These are phyloP conservation scores for Penicillium sp. DNA, from an alignment of 2,329 filamentous ascomycete species.

Conservation along the genomic window DNA sequence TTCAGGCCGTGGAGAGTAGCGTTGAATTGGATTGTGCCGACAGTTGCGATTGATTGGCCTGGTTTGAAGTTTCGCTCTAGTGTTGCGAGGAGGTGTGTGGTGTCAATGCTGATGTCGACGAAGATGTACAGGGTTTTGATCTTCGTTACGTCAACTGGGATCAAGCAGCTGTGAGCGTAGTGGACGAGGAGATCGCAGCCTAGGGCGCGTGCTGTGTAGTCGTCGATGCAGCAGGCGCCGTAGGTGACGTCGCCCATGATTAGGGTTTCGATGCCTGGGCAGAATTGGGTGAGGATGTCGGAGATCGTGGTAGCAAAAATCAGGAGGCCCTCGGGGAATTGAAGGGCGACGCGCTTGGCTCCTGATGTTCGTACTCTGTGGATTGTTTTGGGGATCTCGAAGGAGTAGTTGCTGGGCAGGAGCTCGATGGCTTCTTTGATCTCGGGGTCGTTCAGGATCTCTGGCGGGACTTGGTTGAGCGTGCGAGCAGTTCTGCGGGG, in stretches of 20 bases:
- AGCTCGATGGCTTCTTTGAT: constrained; percentile 86
- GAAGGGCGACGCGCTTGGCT: constrained; percentile 84
- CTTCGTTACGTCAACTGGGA: constrained; percentile 93
- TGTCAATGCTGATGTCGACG: constrained; percentile 96
- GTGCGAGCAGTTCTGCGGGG: constrained; percentile 73
- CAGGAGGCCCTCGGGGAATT: constrained; percentile 93
- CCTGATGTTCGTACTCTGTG: constrained; percentile 81
- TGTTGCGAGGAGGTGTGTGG: constrained; percentile 79
- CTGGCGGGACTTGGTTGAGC: constrained; percentile 86
- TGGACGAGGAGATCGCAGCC: constrained; percentile 94
- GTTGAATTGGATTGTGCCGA: constrained; percentile 99
- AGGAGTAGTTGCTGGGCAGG: constrained; percentile 94
- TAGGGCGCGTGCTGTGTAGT: constrained; percentile 91
- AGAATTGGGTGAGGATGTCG: constrained; percentile 93
- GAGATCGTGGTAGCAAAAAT: constrained; percentile 97
- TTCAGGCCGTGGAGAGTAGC: constrained; percentile 88
- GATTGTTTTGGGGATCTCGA: constrained; percentile 98
- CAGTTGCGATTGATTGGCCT: constrained; percentile 85
- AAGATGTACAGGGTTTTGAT: constrained; percentile 98
- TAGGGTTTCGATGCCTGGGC: constrained; percentile 83
- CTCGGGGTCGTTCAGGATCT: constrained; percentile 80
- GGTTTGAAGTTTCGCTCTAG: constrained; percentile 83
- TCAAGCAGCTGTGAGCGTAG: constrained; percentile 95
- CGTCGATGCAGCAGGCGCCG: constrained; percentile 97
- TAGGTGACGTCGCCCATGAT: constrained; percentile 99